phyloP scores from a whole-genome alignment of 495 filamentous ascomycete species.

The Hypoxylon perforatum region DNA sequence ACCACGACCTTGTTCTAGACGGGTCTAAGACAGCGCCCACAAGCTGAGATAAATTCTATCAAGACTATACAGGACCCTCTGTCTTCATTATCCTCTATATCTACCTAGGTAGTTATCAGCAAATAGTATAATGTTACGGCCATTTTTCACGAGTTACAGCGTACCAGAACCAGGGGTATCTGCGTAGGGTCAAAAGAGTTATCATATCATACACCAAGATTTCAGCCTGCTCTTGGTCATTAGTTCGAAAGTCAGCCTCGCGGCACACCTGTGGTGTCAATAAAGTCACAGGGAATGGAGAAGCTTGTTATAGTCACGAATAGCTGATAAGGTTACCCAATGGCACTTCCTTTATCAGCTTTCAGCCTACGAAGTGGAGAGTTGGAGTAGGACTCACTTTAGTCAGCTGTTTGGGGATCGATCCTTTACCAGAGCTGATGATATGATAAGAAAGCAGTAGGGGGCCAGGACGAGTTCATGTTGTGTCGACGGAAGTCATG shows the following conservation, averaged over 20 bases:
- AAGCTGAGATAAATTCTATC: background rate
- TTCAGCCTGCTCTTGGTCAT: background rate
- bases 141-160: too few species aligned
- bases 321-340: constrained; percentile 6
- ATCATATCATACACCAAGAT: too few species aligned
- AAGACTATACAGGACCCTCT: background rate
- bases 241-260: constrained; percentile 4
- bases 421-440: constrained; percentile 17
- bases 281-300: background rate
- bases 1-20: background rate
- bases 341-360: background rate
- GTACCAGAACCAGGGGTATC: too few species aligned
- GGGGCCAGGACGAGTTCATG: background rate
- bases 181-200: too few species aligned
- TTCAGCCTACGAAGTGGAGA: background rate
- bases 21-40: background rate
- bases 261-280: background rate
- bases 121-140: too few species aligned
- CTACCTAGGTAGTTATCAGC: too few species aligned
- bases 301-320: background rate
- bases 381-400: background rate
- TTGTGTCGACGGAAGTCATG: constrained; percentile 10
- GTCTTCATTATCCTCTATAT: too few species aligned
- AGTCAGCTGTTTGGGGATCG: constrained; percentile 6
- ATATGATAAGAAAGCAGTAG: constrained; percentile 5